These are phyloP conservation scores for Malassezia brasiliensis DNA, from an alignment of 1,284 basidiomycete species.

Conservation along the genomic window DNA sequence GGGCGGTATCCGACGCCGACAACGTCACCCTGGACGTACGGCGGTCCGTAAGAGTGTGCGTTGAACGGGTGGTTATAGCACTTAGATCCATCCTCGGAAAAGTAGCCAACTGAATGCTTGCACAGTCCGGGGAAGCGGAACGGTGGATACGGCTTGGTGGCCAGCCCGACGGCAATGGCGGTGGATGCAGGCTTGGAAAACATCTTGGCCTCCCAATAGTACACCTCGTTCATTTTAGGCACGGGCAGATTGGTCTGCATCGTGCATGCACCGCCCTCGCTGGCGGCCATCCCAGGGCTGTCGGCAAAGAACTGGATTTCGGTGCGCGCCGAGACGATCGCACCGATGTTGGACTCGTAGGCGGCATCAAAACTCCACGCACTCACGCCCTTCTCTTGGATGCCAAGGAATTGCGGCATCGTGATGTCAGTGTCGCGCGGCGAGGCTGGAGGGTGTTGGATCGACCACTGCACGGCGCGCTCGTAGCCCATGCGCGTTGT, in stretches of 20 bases:
- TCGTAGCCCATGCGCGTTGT: constrained; percentile 63
- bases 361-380: constrained; percentile 47
- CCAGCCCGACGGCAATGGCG: constrained; percentile 39
- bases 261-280: constrained; percentile 43
- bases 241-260: constrained; percentile 46
- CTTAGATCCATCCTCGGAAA: constrained; percentile 84
- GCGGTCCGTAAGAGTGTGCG: constrained; percentile 69
- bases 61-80: constrained; percentile 96
- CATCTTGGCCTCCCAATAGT: constrained; percentile 49
- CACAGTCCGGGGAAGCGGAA: constrained; percentile 57
- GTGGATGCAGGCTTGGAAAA: constrained; percentile 45
- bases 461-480: constrained; percentile 69
- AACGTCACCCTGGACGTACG: constrained; percentile 67
- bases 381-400: constrained; percentile 48
- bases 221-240: constrained; percentile 48
- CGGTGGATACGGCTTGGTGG: constrained; percentile 45
- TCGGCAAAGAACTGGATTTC: constrained; percentile 47
- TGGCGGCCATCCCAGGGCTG: constrained; percentile 44
- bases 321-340: constrained; percentile 43
- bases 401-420: constrained; percentile 43
- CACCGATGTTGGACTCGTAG: constrained; percentile 44
- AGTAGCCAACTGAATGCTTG: constrained; percentile 88
- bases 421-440: constrained; percentile 44
- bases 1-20: constrained; percentile 46
- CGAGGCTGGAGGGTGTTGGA: constrained; percentile 24